Base-by-base conservation (phyloP, 805 yeast genomes). In the Tetrapisispora iriomotensis region DNA sequence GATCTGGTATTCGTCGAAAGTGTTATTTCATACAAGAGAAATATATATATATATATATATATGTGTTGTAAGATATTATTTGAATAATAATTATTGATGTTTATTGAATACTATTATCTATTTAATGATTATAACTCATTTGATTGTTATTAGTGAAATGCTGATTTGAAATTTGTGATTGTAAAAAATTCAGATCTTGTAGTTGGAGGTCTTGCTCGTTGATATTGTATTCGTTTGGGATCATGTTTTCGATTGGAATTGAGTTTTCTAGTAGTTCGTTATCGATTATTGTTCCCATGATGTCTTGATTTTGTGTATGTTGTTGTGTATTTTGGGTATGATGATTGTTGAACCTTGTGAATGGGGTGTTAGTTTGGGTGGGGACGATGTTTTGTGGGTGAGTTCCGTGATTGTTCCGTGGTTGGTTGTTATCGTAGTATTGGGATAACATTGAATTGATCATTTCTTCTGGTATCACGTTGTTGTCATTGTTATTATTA, bases 161-260 rank as follows among this genome's bases (percentile, higher is more conserved):
- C 37, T 34, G 37, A 27, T 19, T 27, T 23, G 37, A 25, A 27
- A 27, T 34, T n/a, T 34, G 31, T 34, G 37, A 26, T 26, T 34
- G 37, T 34, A 34, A 25, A 27, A 23, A 27, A 17, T 34, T 30
- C 18, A 34, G 18, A 3, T 34, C 37, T 34, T 34, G 30, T 15
- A 26, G 19, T 34, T 34, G 37, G 4, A n/a, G 23, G 3, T 14
- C 24, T 33, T 33, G n/a, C 18, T 17, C 14, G 2, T 23, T 33
- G 17, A 15, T 23, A 33, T 33, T 24, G 3, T n/a, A n/a, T n/a
- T n/a, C n/a, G n/a, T n/a, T n/a, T n/a, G n/a, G n/a, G n/a, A n/a
- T n/a, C n/a, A n/a, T n/a, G n/a, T n/a, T n/a, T n/a, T n/a, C n/a
- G n/a, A n/a, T n/a, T n/a, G n/a, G n/a, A n/a, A n/a, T n/a, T n/a